phyloP scores from a whole-genome alignment of 805 yeast species.

The Hagleromyces aurorensis region DNA sequence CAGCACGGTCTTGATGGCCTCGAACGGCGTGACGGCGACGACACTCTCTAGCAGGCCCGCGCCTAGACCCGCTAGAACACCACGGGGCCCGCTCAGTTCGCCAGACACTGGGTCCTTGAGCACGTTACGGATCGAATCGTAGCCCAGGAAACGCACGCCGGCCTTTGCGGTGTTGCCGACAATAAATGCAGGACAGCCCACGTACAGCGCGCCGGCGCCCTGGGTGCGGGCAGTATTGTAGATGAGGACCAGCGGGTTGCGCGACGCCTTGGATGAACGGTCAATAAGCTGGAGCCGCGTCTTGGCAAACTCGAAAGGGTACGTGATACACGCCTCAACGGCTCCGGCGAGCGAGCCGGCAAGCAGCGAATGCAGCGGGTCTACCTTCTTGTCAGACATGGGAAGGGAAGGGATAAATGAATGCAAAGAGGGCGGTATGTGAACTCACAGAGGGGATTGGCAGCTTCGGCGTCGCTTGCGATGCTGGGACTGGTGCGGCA shows the following conservation, averaged over 20 bases:
- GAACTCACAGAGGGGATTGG: no score
- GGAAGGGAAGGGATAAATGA: not conserved
- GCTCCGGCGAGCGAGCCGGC: conserved; percentile 98
- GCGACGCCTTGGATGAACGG: conserved; percentile 53
- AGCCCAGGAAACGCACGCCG: conserved; percentile 88
- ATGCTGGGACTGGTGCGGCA: no score
- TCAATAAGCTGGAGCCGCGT: conserved; percentile 81
- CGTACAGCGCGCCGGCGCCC: conserved; percentile 73
- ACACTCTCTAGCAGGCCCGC: conserved; percentile 92
- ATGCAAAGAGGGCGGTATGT: no score
- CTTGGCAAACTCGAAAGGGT: conserved; percentile 96
- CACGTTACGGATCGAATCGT: conserved; percentile 73
- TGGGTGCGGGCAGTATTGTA: conserved; percentile 66
- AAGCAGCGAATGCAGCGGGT: conserved; percentile 72
- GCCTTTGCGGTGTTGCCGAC: conserved; percentile 96
- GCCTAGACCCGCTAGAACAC: conserved; percentile 94
- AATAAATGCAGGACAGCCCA: conserved; percentile 95
- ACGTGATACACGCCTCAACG: conserved; percentile 83
- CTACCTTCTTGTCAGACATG: conserved; percentile 33
- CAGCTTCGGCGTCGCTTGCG: no score
- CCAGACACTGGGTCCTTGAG: conserved; percentile 74
- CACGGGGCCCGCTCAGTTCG: conserved; percentile 79
- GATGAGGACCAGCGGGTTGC: conserved; percentile 80
- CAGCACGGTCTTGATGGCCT: conserved; percentile 90
- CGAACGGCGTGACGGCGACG: conserved; percentile 93